phyloP scores from a whole-genome alignment of 192 early-diverging fungal species.

The Rhizoclosmatium sp. region DNA sequence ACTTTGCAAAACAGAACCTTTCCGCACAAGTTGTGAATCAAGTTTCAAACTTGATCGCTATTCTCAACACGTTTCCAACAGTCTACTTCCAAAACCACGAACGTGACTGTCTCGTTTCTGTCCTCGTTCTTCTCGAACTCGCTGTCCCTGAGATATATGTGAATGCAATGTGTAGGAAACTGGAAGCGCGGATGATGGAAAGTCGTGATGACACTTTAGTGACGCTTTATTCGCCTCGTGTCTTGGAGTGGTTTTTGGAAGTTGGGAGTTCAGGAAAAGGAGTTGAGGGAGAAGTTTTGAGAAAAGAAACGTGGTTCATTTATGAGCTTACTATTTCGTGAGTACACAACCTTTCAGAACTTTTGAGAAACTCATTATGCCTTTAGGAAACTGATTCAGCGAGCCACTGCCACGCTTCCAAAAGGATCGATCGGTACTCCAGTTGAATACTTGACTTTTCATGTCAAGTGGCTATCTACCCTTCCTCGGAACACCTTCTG shows the following conservation, averaged over 20 bases:
- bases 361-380: not conserved
- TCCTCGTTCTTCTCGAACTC: conserved; percentile 13
- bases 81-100: conserved; percentile 9
- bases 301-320: conserved; percentile 5
- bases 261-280: not conserved
- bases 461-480: not conserved
- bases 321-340: conserved; percentile 2
- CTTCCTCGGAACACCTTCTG: not conserved
- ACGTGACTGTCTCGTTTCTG: conserved; percentile 6
- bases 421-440: conserved; percentile 11
- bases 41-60: not conserved
- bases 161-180: not conserved
- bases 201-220: conserved; percentile 25
- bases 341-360: not conserved
- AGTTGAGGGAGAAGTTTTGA: not conserved
- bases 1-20: not conserved
- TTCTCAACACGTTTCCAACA: conserved; percentile 27
- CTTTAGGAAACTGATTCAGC: conserved; percentile 20
- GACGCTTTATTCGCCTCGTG: conserved; percentile 15
- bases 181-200: conserved; percentile 29
- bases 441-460: not conserved
- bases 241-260: not conserved
- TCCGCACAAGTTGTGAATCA: not conserved
- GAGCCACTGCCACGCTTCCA: not conserved
- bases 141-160: conserved; percentile 11